Base-by-base conservation (phyloP, 495 filamentous ascomycete genomes). In the Lasiosphaeria ovina region DNA sequence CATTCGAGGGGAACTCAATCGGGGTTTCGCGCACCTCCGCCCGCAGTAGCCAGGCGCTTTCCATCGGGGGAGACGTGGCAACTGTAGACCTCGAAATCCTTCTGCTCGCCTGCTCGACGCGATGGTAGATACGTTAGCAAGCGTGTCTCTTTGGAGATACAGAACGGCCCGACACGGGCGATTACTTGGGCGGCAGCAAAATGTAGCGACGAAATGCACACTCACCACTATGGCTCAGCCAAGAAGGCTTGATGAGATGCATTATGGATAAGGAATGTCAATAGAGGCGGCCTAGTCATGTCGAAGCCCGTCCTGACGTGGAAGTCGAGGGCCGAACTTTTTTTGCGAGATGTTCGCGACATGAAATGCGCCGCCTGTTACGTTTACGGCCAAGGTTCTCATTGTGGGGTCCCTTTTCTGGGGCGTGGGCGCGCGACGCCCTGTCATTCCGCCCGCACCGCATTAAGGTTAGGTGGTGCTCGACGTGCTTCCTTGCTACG, bases 1-100 rank as follows among this genome's bases (percentile, higher is more conserved):
- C 35, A 3, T 42, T 31, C 35, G 33, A 17, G 35, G 24, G 8
- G 4, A 5, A 45, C 12, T 62, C 53, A 48, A 51, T 35, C 24
- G 47, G 11, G 40, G 24, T 35, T 42, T 42, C 7, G 40, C 65
- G 32, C 58, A 93, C 90, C 91, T 86, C 93, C 93, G 67, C 90
- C 93, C 61, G 91, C 94, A 7, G 95, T 97, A 35, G 93, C 94
- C 55, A 99, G 80, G 60, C 94, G 84, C 62, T 83, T 86, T 64
- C 92, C 93, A 77, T 98, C 95, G 6, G 94, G 92, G 12, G 93
- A 98, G 59, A 98, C 86, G 79, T 98, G 91, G 74, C 93, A 96
- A 69, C 90, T 95, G 76, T 97, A 99, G 61, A 97, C 92, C 75
- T 98, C 95, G 73, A 94, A 94, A 68, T 96, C 92, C 67, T 96